Evolutionary conservation across 75 land plant species (phyloP), one percentile per base, ranked within the genome.

Genomic region (Selaginella moellendorffii): DNA sequence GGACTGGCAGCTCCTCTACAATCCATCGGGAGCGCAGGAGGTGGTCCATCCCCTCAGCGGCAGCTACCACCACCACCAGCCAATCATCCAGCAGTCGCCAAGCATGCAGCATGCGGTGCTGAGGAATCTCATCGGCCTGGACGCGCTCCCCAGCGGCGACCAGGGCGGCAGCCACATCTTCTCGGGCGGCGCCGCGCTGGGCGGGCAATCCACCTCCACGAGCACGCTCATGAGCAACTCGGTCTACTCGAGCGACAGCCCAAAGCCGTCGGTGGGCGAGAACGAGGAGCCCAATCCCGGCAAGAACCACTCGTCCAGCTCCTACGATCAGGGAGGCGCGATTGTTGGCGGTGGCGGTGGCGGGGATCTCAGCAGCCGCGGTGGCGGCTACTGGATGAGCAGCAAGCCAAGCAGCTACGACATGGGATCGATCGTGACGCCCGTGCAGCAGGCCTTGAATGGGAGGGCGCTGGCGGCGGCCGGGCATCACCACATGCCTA

Each of bases 401-500:
- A n/a, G n/a, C n/a, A n/a, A n/a, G n/a, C n/a, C n/a, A n/a, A n/a
- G n/a, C n/a, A n/a, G n/a, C n/a, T n/a, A n/a, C n/a, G n/a, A n/a
- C n/a, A n/a, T n/a, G n/a, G n/a, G n/a, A n/a, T n/a, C n/a, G n/a
- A n/a, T n/a, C n/a, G n/a, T n/a, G n/a, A n/a, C 14, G 5, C 5
- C 10, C 14, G 46, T 36, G 5, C 46, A 36, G 46, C 46, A 36
- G 46, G 46, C 10, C 10, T 36, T 36, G 46, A 36, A 36, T 36
- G 46, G 46, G 14, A 5, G 46, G 46, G 14, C 46, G 14, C 10
- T 5, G 46, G 14, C 14, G 5, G 46, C 46, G 5, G 14, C 46
- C 14, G 46, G 46, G 46, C 46, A 36, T 36, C 46, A 36, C 14
- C 63, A 61, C 26, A 25, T 61, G 63, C 63, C 63, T 18, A 24